Conservation (phyloP, 441 rosid genomes). For the Erodium moschatum region DNA sequence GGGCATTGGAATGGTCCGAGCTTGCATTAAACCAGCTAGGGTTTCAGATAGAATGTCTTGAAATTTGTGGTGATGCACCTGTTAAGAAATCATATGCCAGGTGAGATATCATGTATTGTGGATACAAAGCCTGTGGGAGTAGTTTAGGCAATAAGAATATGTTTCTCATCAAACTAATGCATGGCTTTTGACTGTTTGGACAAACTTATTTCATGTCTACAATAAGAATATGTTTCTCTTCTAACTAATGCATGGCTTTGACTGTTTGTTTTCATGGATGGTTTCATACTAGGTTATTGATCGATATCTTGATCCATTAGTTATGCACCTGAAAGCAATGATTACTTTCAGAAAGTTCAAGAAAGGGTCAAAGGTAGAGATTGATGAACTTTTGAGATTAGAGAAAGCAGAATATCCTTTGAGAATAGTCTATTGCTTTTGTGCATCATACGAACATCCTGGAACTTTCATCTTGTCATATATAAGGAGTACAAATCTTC, state of each 20-base stretch:
- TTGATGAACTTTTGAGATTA: conserved; percentile 62
- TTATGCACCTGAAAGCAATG: conserved; percentile 69
- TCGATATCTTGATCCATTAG: conserved; percentile 90
- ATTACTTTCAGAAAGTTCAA: conserved; percentile 76
- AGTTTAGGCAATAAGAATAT: background rate
- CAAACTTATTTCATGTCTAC: no score
- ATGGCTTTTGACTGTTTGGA: background rate
- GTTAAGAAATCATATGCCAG: no score
- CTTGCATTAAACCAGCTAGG: no score
- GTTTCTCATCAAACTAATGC: background rate
- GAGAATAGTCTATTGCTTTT: conserved; percentile 84
- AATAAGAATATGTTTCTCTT: background rate
- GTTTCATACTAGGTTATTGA: conserved; percentile 55
- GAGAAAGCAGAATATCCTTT: conserved; percentile 72
- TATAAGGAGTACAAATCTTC: conserved; percentile 84
- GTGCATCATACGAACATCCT: conserved; percentile 87
- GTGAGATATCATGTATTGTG: no score
- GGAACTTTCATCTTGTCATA: conserved; percentile 89
- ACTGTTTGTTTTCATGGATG: background rate
- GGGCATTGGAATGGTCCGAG: no score
- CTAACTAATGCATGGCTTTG: conserved; percentile 9
- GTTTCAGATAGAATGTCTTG: no score
- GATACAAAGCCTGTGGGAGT: no score
- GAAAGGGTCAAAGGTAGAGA: conserved; percentile 69
- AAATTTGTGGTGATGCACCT: no score